Conservation (phyloP, 164 flowering plant genomes). For the Aristolochia contorta region DNA sequence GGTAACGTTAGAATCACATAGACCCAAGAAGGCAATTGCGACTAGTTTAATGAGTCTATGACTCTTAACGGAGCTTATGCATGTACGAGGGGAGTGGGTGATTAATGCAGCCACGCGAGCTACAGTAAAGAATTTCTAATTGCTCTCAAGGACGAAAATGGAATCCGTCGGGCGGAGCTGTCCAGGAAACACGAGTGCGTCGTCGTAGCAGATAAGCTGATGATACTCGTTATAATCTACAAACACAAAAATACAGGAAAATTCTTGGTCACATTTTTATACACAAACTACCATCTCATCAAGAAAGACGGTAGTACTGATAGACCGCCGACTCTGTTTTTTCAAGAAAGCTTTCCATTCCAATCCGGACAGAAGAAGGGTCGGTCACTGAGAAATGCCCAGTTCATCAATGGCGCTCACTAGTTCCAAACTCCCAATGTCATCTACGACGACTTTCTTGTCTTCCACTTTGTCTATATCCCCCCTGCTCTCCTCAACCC, state of each 20-base stretch:
- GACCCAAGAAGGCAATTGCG: no score
- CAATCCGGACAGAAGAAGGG: background rate
- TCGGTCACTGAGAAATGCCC: conserved; percentile 7
- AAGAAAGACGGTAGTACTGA: background rate
- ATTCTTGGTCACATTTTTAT: background rate
- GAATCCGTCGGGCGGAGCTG: no score
- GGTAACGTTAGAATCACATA: no score
- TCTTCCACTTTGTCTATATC: conserved; percentile 10
- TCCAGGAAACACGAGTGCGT: no score
- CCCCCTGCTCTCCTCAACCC: background rate
- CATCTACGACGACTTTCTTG: conserved; percentile 6
- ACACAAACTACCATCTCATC: conserved; percentile 3
- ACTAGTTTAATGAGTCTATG: no score
- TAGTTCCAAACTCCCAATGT: conserved; percentile 6
- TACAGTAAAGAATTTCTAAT: no score
- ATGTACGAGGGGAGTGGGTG: no score
- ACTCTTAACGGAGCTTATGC: no score
- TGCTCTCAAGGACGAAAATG: no score
- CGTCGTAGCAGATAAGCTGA: no score
- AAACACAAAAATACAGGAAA: conserved; percentile 3
- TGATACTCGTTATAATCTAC: conserved; percentile 6
- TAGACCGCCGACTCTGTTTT: background rate
- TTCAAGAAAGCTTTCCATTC: background rate
- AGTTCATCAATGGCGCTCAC: conserved; percentile 14
- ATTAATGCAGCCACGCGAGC: no score